These are phyloP conservation scores for Serendipita sp. DNA, from an alignment of 768 basidiomycete species.

Conservation along the genomic window DNA sequence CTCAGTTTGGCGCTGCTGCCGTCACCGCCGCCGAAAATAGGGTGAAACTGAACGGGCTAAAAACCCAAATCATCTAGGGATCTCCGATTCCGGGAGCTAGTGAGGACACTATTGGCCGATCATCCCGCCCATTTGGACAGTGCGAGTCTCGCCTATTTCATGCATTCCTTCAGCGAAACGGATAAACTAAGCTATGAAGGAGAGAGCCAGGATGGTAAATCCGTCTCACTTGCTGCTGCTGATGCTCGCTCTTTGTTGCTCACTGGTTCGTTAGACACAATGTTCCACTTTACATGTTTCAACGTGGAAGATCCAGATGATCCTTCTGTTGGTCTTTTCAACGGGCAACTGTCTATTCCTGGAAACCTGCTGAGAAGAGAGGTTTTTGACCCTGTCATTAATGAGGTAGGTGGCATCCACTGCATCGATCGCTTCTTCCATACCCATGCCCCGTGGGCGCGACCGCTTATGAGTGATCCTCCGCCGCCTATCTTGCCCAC, in stretches of 20 bases:
- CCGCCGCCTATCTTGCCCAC: not conserved
- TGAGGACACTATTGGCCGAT: constrained; percentile 59
- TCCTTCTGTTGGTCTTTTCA: constrained; percentile 58
- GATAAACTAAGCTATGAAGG: constrained; percentile 71
- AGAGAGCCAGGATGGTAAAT: constrained; percentile 55
- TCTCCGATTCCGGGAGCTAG: constrained; percentile 68
- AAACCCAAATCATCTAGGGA: constrained; percentile 24
- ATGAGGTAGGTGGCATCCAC: constrained; percentile 32
- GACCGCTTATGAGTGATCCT: not conserved
- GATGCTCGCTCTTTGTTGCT: not conserved
- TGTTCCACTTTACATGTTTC: constrained; percentile 84
- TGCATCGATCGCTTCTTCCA: not conserved
- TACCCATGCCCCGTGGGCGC: not conserved
- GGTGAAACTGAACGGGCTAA: not conserved
- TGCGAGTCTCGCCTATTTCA: constrained; percentile 72
- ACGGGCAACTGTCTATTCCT: constrained; percentile 73
- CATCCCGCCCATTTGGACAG: constrained; percentile 76
- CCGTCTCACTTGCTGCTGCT: not conserved
- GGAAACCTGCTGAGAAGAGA: constrained; percentile 63
- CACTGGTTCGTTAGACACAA: constrained; percentile 36
- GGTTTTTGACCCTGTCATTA: constrained; percentile 80
- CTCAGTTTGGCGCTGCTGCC: not conserved
- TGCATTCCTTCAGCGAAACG: constrained; percentile 70
- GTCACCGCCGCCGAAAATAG: not conserved
- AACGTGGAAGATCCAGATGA: constrained; percentile 75